Evolutionary conservation across 306 rosid genomes (phyloP).

Genomic region (Cicer judaicum): DNA sequence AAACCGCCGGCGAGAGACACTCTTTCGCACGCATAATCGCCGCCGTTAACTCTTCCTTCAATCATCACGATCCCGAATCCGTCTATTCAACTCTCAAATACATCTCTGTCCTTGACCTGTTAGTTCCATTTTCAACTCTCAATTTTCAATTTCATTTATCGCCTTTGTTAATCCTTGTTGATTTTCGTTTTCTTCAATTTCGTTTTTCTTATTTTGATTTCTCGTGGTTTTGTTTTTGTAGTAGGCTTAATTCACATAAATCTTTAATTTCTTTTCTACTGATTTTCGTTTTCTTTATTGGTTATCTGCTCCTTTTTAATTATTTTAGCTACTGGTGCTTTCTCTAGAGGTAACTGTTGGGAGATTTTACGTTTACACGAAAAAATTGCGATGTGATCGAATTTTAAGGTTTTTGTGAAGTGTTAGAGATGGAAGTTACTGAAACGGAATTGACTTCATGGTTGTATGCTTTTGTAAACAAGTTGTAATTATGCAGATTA

Average conservation of each 20-base stretch:
- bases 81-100: slow-evolving; percentile 84
- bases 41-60: slow-evolving; percentile 60
- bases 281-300: not conserved
- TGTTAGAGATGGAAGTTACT: slow-evolving; percentile 20
- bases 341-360: slow-evolving; percentile 13
- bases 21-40: slow-evolving; percentile 75
- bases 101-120: slow-evolving; percentile 96
- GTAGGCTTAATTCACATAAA: slow-evolving; percentile 15
- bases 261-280: slow-evolving; percentile 6
- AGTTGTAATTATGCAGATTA: slow-evolving; percentile 31
- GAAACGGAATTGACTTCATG: slow-evolving; percentile 18
- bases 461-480: not conserved
- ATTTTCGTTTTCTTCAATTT: not conserved
- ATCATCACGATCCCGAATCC: slow-evolving; percentile 79
- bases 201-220: not conserved
- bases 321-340: not conserved
- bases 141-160: slow-evolving; percentile 5
- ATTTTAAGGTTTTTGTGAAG: slow-evolving; percentile 31
- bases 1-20: slow-evolving; percentile 67
- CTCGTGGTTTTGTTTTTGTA: not conserved
- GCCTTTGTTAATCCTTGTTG: not conserved
- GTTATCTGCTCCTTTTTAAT: not conserved
- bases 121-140: slow-evolving; percentile 41
- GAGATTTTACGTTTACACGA: slow-evolving; percentile 10
- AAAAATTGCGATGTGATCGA: slow-evolving; percentile 20